Base-by-base conservation (phyloP, 352 stramenopile genomes). In the Pythium dissimile region DNA sequence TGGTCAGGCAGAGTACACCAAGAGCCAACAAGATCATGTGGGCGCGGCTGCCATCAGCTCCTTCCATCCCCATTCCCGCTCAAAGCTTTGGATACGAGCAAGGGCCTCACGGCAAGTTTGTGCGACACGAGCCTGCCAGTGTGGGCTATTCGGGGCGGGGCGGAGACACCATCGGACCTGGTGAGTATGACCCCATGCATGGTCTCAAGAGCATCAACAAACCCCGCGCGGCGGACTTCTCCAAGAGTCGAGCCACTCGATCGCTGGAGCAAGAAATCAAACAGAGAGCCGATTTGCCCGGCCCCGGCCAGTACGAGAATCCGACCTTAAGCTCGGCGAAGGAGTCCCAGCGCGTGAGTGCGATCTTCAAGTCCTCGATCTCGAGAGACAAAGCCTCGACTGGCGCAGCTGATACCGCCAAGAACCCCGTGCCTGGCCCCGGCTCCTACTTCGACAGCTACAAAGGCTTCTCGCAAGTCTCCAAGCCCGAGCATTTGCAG, bases 1-100 rank as follows among this genome's bases (percentile, higher is more conserved):
- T 63, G 5, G 28, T 75, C 12, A 35, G 72, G 5, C 56, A 59
- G 21, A 67, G 77, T 0, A 64, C 73, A 8, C 53, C 73, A 2
- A 70, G 69, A 12, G 64, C 49, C 18, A 76, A 55, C 58, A 82
- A 81, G 30, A 73, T 90, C 38, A 80, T 82, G 38, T 92, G 80
- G 83, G 73, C 77, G 23, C 64, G 80, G 10, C 60, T 92, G 0
- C 80, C 83, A 6, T 86, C 80, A 3, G 83, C 80, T 13, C 83
- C 83, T 16, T 92, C 83, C 0, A 92, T 92, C 31, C 83, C 83
- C 0, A 86, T 69, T 3, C 64, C 82, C 0, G 74, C 78, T 5
- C 83, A 92, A 45, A 92, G 83, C 58, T 92, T 87, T 59, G 83
- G 83, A 3, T 90, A 92, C 43, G 83, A 90, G 21, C 74, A 92